Base-by-base conservation (phyloP, 305 asterid species). In the Fraxinus floribunda region DNA sequence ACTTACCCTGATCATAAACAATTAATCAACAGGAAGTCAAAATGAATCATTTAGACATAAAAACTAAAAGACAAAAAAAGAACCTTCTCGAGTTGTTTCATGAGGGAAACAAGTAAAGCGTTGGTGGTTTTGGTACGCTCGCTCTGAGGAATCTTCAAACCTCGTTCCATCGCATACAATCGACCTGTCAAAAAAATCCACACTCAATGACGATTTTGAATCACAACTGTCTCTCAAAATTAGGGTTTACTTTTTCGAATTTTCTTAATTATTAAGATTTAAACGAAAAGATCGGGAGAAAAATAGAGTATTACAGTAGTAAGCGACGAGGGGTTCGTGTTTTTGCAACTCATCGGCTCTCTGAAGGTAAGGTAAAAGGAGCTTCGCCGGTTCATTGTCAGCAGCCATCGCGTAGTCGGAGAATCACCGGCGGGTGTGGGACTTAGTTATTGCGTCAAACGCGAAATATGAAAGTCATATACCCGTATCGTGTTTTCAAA, bases 341-440 rank as follows among this genome's bases (percentile, higher is more conserved):
- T 93, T 94, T 89, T 95, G 97, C 86, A 95, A 88, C 88, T 95
- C 98, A 87, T 95, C 98, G 73, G 98, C 98, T 41, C 98, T 94
- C 85, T 95, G 98, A 80, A 95, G 98, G 85, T 91, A 95, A 0
- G 98, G 98, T 44, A 95, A 88, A 62, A 95, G 89, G 22, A 89
- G 88, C 90, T 91, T 95, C 30, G 98, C 98, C 24, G 98, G 97
- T 83, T 93, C 94, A 82, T 78, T 91, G 46, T 91, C 97, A 79
- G 79, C 68, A 87, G 94, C 91, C 98, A 93, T 93, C 62, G 81
- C 38, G 66, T 20, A 16, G 76, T n/a, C 76, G 6, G 60, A 35
- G 20, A 55, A 62, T 62, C 26, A 1, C 34, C 15, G 6, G 34
- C 32, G 16, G 20, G 36, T 5, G 75, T 30, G 18, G 9, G 20